Conservation (phyloP, 306 rosid species). For the Biancaea sappan region DNA sequence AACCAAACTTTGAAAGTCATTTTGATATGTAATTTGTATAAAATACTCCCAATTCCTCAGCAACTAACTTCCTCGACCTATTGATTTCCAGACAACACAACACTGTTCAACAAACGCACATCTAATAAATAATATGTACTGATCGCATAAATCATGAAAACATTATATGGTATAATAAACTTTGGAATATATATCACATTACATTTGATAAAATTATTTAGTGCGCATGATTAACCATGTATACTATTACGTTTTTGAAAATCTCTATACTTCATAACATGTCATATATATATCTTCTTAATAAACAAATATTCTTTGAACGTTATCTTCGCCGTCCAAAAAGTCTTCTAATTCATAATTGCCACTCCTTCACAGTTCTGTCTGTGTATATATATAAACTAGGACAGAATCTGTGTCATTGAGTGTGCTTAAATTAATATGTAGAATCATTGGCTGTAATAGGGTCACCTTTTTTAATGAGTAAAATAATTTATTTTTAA, state of each 20-base stretch:
- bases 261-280: conserved; percentile 22
- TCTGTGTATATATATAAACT: too few relatives aligned
- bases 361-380: too few relatives aligned
- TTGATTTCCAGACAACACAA: too few relatives aligned
- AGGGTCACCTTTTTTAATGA: background rate
- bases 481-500: too few relatives aligned
- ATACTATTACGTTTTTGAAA: too few relatives aligned
- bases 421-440: background rate
- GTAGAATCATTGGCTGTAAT: background rate
- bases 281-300: background rate
- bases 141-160: too few relatives aligned
- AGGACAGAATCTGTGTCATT: conserved; percentile 7
- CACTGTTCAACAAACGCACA: too few relatives aligned
- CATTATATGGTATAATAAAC: too few relatives aligned
- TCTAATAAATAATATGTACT: too few relatives aligned
- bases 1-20: background rate
- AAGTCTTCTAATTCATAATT: conserved; percentile 34
- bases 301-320: conserved; percentile 12
- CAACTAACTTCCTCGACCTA: background rate
- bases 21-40: background rate
- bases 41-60: background rate
- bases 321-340: conserved; percentile 29
- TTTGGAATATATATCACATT: too few relatives aligned
- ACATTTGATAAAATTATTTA: too few relatives aligned
- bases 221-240: too few relatives aligned